phyloP scores from a whole-genome alignment of 2,329 filamentous ascomycete species.

The Colletotrichum camelliae region DNA sequence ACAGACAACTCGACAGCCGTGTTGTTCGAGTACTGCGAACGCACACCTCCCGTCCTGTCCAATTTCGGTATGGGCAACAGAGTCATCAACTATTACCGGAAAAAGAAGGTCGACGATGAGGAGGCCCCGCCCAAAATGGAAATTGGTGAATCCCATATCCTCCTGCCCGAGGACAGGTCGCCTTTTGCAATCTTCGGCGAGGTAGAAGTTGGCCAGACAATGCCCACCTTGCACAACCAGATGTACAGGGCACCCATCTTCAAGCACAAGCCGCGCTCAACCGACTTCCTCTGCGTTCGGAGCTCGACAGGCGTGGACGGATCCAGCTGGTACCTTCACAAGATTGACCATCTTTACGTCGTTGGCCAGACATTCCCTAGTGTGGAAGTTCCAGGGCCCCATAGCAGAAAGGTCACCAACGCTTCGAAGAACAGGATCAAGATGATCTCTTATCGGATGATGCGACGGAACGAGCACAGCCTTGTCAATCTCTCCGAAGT shows the following conservation, averaged over 20 bases:
- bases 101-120: conserved; percentile 76
- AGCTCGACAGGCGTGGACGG: conserved; percentile 82
- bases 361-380: conserved; percentile 94
- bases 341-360: conserved; percentile 87
- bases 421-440: conserved; percentile 96
- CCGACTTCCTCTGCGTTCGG: conserved; percentile 87
- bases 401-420: conserved; percentile 93
- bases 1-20: conserved; percentile 89
- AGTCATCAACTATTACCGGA: conserved; percentile 96
- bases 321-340: conserved; percentile 81
- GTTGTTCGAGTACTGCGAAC: conserved; percentile 94
- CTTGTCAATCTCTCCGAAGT: conserved; percentile 81
- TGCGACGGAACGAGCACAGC: conserved; percentile 74
- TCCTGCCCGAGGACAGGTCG: conserved; percentile 93
- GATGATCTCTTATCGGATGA: conserved; percentile 92
- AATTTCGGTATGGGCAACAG: conserved; percentile 98
- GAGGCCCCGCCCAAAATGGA: conserved; percentile 78
- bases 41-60: conserved; percentile 87
- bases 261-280: conserved; percentile 77
- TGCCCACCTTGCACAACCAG: conserved; percentile 89
- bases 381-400: conserved; percentile 89
- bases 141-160: conserved; percentile 85
- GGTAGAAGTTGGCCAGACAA: conserved; percentile 88
- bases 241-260: conserved; percentile 97
- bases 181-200: conserved; percentile 95